A percentile compares a stretch with the other conserved stretches of the same genome.
These are phyloP conservation scores for Hamigera avellanea DNA, from an alignment of 495 filamentous ascomycete species.

Conservation along the genomic window DNA sequence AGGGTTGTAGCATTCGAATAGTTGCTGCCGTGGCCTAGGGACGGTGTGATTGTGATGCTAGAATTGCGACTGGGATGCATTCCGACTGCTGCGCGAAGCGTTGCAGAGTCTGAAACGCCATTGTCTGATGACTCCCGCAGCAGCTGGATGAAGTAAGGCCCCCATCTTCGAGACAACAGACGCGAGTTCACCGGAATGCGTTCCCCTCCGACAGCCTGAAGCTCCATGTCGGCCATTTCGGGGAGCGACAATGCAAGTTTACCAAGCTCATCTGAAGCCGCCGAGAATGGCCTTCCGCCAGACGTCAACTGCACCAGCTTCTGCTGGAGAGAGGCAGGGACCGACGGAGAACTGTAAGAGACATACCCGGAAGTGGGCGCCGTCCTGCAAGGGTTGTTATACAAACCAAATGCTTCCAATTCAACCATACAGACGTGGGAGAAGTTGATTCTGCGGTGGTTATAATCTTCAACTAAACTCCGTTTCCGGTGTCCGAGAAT, in stretches of 20 bases:
- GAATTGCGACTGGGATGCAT: conserved; percentile 54
- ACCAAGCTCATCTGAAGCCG: conserved; percentile 76
- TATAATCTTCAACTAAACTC: conserved; percentile 95
- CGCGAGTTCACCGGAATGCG: conserved; percentile 88
- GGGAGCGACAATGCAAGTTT: conserved; percentile 61
- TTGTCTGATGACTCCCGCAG: conserved; percentile 58
- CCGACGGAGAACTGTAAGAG: conserved; percentile 62
- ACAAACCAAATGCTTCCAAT: conserved; percentile 90
- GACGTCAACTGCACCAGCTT: conserved; percentile 52
- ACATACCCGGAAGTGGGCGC: conserved; percentile 66
- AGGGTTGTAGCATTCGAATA: conserved; percentile 50
- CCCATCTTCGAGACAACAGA: conserved; percentile 79
- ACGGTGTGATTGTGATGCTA: conserved; percentile 74
- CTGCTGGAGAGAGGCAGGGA: conserved; percentile 42
- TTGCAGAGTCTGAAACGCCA: conserved; percentile 36
- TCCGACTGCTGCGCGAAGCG: conserved; percentile 34
- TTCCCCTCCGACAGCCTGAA: conserved; percentile 80
- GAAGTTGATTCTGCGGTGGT: conserved; percentile 95
- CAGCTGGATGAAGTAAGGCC: conserved; percentile 86
- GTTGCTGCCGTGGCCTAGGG: conserved; percentile 45
- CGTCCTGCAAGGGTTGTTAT: conserved; percentile 79
- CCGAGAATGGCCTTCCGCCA: conserved; percentile 55
- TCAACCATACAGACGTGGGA: conserved; percentile 93
- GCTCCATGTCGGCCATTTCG: conserved; percentile 95
- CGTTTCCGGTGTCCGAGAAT: conserved; percentile 87